Percentiles rank a stretch among this genome's conserved stretches.
Evolutionary conservation across 306 rosid species (phyloP).

Genomic region (Prosopis cineraria): DNA sequence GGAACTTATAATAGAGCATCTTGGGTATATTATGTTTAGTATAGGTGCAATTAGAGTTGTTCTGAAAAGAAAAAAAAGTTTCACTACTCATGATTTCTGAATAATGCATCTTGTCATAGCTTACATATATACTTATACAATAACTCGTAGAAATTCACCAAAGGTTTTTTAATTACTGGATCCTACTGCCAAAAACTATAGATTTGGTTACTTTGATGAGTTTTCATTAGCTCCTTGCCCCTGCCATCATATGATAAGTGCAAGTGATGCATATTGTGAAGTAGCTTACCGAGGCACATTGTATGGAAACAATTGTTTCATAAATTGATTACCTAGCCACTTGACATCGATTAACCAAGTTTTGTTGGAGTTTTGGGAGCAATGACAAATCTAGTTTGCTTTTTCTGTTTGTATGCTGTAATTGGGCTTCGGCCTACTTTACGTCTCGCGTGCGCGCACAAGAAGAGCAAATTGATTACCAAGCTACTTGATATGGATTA

Average conservation of each 20-base stretch:
- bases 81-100: too few relatives aligned
- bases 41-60: too few relatives aligned
- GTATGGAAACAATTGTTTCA: background rate
- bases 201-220: background rate
- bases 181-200: background rate
- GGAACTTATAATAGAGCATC: background rate
- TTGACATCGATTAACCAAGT: background rate
- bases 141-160: background rate
- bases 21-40: too few relatives aligned
- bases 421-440: too few relatives aligned
- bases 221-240: background rate
- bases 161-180: background rate
- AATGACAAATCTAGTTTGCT: conserved; percentile 2
- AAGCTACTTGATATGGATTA: background rate
- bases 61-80: too few relatives aligned
- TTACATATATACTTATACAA: too few relatives aligned
- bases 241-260: background rate
- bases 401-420: too few relatives aligned
- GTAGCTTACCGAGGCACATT: conserved; percentile 13
- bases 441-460: too few relatives aligned
- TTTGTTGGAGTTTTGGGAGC: background rate
- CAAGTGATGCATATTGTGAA: background rate
- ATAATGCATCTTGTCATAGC: too few relatives aligned
- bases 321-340: background rate
- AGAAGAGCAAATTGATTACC: background rate